phyloP scores from a whole-genome alignment of 1,139 yeast genomes.

The Sugiyamaella novakii region DNA sequence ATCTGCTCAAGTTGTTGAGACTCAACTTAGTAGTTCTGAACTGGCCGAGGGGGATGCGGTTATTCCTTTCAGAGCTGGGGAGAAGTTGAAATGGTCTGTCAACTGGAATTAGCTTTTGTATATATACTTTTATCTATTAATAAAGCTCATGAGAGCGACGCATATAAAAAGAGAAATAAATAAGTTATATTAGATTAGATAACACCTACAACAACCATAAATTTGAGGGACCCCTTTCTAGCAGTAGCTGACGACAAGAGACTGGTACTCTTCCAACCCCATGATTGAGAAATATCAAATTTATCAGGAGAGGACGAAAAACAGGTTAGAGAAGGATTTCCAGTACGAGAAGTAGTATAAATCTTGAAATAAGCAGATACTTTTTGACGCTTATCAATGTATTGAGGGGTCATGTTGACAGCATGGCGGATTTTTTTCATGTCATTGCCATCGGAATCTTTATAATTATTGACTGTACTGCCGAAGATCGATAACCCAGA shows the following conservation, averaged over 20 bases:
- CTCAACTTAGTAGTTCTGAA: constrained; percentile 44
- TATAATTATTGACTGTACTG: not conserved
- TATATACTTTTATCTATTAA: not conserved
- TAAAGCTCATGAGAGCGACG: too few relatives aligned
- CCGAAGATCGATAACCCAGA: not conserved
- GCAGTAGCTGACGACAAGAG: constrained; percentile 50
- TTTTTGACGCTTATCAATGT: constrained; percentile 47
- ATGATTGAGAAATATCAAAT: constrained; percentile 55
- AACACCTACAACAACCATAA: constrained; percentile 53
- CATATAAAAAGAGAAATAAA: too few relatives aligned
- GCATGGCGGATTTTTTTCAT: constrained; percentile 5
- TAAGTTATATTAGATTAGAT: too few relatives aligned
- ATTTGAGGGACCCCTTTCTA: constrained; percentile 47
- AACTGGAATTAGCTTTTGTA: constrained; percentile 55
- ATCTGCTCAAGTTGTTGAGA: constrained; percentile 58
- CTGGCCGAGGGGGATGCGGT: constrained; percentile 54
- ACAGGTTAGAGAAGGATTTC: constrained; percentile 50
- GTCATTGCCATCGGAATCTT: not conserved
- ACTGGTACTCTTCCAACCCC: constrained; percentile 59
- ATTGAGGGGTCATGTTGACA: constrained; percentile 21
- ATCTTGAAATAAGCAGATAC: constrained; percentile 54
- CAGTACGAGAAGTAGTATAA: constrained; percentile 53
- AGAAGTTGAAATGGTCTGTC: constrained; percentile 68
- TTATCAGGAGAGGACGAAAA: constrained; percentile 55
- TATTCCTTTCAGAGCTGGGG: constrained; percentile 91